phyloP scores from a whole-genome alignment of 1,284 basidiomycete genomes.

The Melampsora abietis-canadensis region DNA sequence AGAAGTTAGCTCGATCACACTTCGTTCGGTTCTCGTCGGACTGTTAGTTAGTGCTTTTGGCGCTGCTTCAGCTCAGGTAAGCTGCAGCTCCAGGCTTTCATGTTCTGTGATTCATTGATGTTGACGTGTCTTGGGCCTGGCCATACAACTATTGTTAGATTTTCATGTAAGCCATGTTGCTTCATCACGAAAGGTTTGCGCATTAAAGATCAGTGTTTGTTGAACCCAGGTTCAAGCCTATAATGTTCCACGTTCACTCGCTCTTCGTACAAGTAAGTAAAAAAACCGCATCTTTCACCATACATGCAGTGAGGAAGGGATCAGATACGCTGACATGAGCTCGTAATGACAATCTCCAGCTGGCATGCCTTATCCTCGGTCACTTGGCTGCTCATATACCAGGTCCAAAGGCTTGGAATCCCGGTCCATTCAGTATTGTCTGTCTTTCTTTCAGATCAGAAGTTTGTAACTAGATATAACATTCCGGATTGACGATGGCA shows the following conservation, averaged over 20 bases:
- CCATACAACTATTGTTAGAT: constrained; percentile 22
- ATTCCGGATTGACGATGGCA: no score
- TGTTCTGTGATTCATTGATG: neutral
- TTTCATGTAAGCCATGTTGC: constrained; percentile 3
- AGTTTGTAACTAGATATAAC: neutral
- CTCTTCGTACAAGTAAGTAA: constrained; percentile 40
- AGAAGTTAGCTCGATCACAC: constrained; percentile 18
- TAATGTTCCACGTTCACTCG: constrained; percentile 30
- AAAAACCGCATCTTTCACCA: no score
- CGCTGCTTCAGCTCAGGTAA: constrained; percentile 35
- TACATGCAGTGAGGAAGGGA: no score
- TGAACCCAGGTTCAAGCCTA: constrained; percentile 19
- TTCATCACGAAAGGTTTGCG: no score
- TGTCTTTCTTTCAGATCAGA: neutral
- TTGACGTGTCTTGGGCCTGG: neutral
- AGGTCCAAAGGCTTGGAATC: constrained; percentile 36
- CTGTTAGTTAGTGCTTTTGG: constrained; percentile 23
- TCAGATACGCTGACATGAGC: neutral
- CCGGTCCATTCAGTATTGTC: constrained; percentile 32
- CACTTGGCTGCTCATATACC: constrained; percentile 23
- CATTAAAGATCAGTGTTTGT: no score
- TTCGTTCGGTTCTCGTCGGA: constrained; percentile 34
- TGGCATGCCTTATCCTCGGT: constrained; percentile 34
- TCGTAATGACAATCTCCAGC: constrained; percentile 1
- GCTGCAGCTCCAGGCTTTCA: neutral